Evolutionary conservation across 2,329 filamentous ascomycete genomes (phyloP).

Genomic region (Ploettnerulaceae sp.): DNA sequence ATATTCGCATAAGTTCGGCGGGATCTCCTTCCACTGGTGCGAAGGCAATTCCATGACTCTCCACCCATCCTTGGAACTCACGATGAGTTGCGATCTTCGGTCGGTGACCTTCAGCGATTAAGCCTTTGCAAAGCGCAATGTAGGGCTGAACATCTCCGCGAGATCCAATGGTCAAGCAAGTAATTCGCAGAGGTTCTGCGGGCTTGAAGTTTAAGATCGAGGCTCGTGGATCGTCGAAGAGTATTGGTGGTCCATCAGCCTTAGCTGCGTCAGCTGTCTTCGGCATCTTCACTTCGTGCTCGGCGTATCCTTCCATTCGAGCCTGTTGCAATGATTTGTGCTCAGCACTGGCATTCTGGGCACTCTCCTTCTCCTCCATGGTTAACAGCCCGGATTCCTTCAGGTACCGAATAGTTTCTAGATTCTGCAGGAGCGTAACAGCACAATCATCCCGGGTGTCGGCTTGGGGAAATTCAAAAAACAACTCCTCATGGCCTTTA

Average conservation of each 20-base stretch:
- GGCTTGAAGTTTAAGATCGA: conserved; percentile 93
- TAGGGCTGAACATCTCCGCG: conserved; percentile 96
- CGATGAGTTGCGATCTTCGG: conserved; percentile 85
- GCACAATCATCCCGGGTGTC: conserved; percentile 85
- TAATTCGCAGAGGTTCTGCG: conserved; percentile 70
- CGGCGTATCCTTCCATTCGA: conserved; percentile 49
- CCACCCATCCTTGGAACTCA: conserved; percentile 86
- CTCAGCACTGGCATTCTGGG: conserved; percentile 73
- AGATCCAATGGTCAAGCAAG: conserved; percentile 93
- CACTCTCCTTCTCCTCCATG: conserved; percentile 64
- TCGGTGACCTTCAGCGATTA: conserved; percentile 81
- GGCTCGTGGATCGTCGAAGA: conserved; percentile 84
- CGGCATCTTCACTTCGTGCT: conserved; percentile 48
- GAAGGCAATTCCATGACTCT: conserved; percentile 92
- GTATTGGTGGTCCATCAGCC: conserved; percentile 63
- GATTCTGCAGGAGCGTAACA: conserved; percentile 69
- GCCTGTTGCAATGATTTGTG: conserved; percentile 76
- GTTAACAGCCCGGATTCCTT: conserved; percentile 64
- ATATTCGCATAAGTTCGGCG: conserved; percentile 89
- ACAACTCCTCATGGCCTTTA: conserved; percentile 88
- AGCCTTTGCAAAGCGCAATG: conserved; percentile 88
- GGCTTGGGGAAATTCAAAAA: conserved; percentile 81
- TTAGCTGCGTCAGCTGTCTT: conserved; percentile 41
- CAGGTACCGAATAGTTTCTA: conserved; percentile 69
- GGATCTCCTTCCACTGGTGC: conserved; percentile 84